Base-by-base conservation (phyloP, 495 filamentous ascomycete species). In the Lichenothelia convexa region DNA sequence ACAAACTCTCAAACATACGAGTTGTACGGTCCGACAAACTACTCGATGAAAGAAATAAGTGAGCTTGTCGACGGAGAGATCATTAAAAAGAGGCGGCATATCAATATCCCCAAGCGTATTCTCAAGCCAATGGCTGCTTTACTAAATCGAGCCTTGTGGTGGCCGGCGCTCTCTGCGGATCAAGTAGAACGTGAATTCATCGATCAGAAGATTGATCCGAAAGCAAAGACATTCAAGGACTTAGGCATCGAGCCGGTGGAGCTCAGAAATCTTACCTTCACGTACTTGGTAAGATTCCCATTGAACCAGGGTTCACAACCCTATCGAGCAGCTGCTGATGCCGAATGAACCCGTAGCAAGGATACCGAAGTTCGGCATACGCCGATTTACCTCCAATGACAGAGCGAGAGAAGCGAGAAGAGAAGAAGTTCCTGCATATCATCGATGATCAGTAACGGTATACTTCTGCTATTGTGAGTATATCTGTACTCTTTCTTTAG, bases 341-440 rank as follows among this genome's bases (percentile, higher is more conserved):
- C 38, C 40, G 41, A 40, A 43, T 54, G 41, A 56, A 38, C 21
- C 21, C 34, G 38, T 48, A 89, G 82, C 73, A 84, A 73, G 73
- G 70, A 53, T 92, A 81, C 63, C 76, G 86, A 50, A 81, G 75
- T 52, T 63, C 74, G 12, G 63, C 72, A 36, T 85, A 73, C 68
- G 94, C 86, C 61, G 86, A 95, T 53, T 65, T 94, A 44, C 91
- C 89, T 15, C 87, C 91, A 22, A 73, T 81, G 48, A 93, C 87
- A 13, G 85, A 93, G 68, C 78, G 75, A 51, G 89, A 99, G 69
- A 85, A 73, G 65, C 68, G 68, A 49, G 87, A 94, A 56, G 87
- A 99, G 60, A 87, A 70, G 70, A 86, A 93, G 67, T 99, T 87
- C 57, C 53, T 95, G 54, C 91, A 95, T 52, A 81, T 95, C 49